Base-by-base conservation (phyloP, 331 rosid species). In the Malus hybrid region DNA sequence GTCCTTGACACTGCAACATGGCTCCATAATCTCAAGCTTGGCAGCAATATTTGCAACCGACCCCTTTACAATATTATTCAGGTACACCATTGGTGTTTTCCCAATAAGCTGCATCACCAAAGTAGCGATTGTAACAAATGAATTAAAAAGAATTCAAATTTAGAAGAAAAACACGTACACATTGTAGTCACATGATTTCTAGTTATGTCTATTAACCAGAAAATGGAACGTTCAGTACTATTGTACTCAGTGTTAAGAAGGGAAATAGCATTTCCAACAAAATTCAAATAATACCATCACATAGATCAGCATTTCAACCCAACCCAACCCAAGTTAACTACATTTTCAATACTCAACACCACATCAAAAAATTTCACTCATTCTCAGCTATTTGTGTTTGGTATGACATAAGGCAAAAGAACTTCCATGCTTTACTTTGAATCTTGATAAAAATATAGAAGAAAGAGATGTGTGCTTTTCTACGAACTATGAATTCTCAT, bases 21-120 rank as follows among this genome's bases (percentile, higher is more conserved):
- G 99, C 87, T 95, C 99, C 99, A 95, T 95, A 77, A 92, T 92
- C 91, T 95, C 99, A 79, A 95, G 99, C 87, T 95, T 95, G 61
- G 99, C 99, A 80, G 99, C 99, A 83, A 95, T 82, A 78, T 87
- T 95, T 55, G 99, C 97, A 50, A 92, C 89, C 12, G 90, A 92
- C 16, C 93, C 99, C 85, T 87, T 92, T 7, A 80, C 91, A 7
- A 90, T 84, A 52, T 69, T 89, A 76, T 95, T 95, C 72, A 95
- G 90, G 89, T 95, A 95, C 59, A 95, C 99, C 99, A 95, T 92
- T 28, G 99, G 97, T 24, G 99, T 95, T 84, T 92, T 95, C n/a
- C 99, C 99, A 19, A 95, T 90, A 66, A 95, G 97, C 99, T 95
- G 89, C 71, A 76, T 80, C 85, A 80, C 59, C 80, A 82, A 67